Conservation (phyloP, 1,284 basidiomycete genomes). For the Tilletia caries region DNA sequence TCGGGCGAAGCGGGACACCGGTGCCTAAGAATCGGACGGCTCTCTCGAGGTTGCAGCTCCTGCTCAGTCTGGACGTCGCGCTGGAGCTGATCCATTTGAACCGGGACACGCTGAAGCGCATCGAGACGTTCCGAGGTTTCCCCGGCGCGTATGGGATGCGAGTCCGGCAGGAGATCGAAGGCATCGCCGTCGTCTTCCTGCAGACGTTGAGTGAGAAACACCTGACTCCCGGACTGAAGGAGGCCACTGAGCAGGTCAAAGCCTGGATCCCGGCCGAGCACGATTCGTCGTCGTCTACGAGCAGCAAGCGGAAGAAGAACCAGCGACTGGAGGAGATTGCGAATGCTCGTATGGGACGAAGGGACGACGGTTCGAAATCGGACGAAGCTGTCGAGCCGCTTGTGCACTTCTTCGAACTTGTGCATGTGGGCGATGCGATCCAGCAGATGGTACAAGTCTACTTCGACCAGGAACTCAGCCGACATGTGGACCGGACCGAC, state of each 20-base stretch:
- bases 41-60: conserved; percentile 71
- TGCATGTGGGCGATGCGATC: conserved; percentile 94
- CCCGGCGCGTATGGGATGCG: conserved; percentile 76
- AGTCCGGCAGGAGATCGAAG: conserved; percentile 70
- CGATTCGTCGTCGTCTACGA: conserved; percentile 63
- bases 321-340: background rate
- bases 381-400: conserved; percentile 69
- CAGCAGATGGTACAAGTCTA: conserved; percentile 96
- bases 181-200: conserved; percentile 80
- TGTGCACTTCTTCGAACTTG: conserved; percentile 94
- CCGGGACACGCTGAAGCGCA: conserved; percentile 82
- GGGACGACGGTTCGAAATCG: background rate
- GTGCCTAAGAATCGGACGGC: background rate
- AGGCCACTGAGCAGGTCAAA: conserved; percentile 64
- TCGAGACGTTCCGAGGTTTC: conserved; percentile 82
- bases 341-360: conserved; percentile 11
- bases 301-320: conserved; percentile 6
- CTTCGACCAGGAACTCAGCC: conserved; percentile 81
- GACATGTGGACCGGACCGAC: conserved; percentile 64
- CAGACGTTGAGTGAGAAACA: conserved; percentile 75
- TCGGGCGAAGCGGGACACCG: background rate
- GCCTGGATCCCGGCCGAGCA: conserved; percentile 82
- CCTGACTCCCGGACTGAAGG: conserved; percentile 79
- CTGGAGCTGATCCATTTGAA: conserved; percentile 88
- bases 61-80: conserved; percentile 85